These are phyloP conservation scores for Rhynchosporium agropyri DNA, from an alignment of 2,329 filamentous ascomycete genomes.

Conservation along the genomic window DNA sequence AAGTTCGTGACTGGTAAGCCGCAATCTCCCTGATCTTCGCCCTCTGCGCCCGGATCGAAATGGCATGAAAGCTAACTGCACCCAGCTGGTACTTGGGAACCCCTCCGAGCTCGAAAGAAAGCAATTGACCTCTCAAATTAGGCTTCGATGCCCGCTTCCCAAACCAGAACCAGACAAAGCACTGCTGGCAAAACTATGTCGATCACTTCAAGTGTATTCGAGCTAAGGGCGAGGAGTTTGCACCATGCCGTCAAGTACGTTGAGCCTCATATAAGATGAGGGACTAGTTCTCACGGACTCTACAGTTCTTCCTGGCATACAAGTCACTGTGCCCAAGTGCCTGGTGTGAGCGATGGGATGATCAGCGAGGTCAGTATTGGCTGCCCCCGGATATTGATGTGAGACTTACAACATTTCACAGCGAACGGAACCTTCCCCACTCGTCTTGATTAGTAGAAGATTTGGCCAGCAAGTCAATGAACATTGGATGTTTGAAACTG, in stretches of 20 bases:
- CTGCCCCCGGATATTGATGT: not conserved
- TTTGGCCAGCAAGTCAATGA: constrained; percentile 7
- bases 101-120: constrained; percentile 18
- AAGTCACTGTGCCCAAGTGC: constrained; percentile 94
- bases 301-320: constrained; percentile 93
- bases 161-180: constrained; percentile 98
- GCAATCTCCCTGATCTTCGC: constrained; percentile 30
- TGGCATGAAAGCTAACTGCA: constrained; percentile 46
- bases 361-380: constrained; percentile 79
- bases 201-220: constrained; percentile 99
- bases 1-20: constrained; percentile 98
- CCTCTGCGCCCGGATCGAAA: constrained; percentile 29
- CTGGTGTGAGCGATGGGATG: constrained; percentile 95
- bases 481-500: constrained; percentile 25
- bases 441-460: constrained; percentile 56
- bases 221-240: constrained; percentile 98
- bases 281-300: constrained; percentile 33
- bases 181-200: constrained; percentile 99
- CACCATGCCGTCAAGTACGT: constrained; percentile 90
- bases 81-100: constrained; percentile 51
- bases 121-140: constrained; percentile 46
- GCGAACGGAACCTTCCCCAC: constrained; percentile 70
- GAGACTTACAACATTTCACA: constrained; percentile 42
- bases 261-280: constrained; percentile 43
- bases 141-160: constrained; percentile 99